Percentiles rank a stretch among this genome's conserved stretches.
phyloP scores from a whole-genome alignment of 2,329 filamentous ascomycete genomes.

The Trichoderma sp. region DNA sequence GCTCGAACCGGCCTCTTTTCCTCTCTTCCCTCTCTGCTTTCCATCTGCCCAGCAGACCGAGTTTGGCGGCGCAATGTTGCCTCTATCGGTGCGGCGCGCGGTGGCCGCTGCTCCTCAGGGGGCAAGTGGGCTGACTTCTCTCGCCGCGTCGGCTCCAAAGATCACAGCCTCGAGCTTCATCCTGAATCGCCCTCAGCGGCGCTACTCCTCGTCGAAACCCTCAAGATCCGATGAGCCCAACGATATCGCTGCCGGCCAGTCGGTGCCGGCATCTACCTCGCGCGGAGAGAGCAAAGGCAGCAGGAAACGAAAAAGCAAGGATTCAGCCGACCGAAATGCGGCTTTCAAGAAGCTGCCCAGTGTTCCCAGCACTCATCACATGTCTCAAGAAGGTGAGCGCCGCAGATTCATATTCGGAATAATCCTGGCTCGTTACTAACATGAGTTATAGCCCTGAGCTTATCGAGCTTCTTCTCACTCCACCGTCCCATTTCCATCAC shows the following conservation, averaged over 20 bases:
- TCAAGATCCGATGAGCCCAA: constrained; percentile 56
- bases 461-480: constrained; percentile 93
- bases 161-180: constrained; percentile 35
- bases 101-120: constrained; percentile 47
- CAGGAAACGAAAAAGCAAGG: constrained; percentile 58
- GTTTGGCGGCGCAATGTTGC: constrained; percentile 46
- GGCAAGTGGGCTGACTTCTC: constrained; percentile 40
- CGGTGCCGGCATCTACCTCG: constrained; percentile 48
- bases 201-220: constrained; percentile 62
- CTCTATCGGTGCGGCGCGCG: constrained; percentile 55
- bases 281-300: constrained; percentile 42
- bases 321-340: constrained; percentile 43
- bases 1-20: constrained; percentile 23
- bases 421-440: constrained; percentile 17
- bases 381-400: constrained; percentile 62
- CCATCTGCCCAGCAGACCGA: constrained; percentile 17
- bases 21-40: constrained; percentile 21
- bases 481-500: constrained; percentile 91
- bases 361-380: constrained; percentile 72
- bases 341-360: constrained; percentile 61
- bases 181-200: constrained; percentile 48
- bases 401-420: background rate
- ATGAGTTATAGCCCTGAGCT: constrained; percentile 65
- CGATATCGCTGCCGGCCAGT: constrained; percentile 48
- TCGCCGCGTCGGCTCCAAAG: constrained; percentile 42